phyloP scores from a whole-genome alignment of 2,329 filamentous ascomycete species.

The Apiospora kogelbergensis region DNA sequence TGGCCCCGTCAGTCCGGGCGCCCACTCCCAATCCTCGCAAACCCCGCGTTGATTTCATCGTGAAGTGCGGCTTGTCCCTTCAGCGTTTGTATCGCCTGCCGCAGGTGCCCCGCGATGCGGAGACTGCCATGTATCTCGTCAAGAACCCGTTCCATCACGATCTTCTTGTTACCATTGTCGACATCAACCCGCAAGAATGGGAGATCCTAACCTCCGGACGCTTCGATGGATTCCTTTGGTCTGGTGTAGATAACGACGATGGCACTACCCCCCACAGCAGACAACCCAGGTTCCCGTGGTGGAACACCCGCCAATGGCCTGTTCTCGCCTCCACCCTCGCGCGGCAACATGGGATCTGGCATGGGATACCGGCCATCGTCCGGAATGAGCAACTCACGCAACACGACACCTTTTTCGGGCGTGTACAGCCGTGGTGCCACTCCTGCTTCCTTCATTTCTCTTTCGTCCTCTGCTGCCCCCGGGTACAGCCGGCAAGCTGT shows the following conservation, averaged over 20 bases:
- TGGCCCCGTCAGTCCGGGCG: slow-evolving; percentile 59
- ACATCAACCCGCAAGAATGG: slow-evolving; percentile 92
- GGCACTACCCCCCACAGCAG: slow-evolving; percentile 36
- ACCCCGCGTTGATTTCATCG: slow-evolving; percentile 69
- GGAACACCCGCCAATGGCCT: slow-evolving; percentile 54
- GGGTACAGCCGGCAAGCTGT: slow-evolving; percentile 59
- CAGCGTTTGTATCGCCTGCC: slow-evolving; percentile 81
- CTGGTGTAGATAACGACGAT: slow-evolving; percentile 72
- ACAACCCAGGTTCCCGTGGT: slow-evolving; percentile 47
- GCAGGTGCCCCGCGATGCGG: slow-evolving; percentile 76
- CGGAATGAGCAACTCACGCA: slow-evolving; percentile 42
- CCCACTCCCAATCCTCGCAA: slow-evolving; percentile 65
- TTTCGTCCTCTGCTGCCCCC: slow-evolving; percentile 39
- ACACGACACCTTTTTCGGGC: slow-evolving; percentile 48
- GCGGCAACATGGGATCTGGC: slow-evolving; percentile 41
- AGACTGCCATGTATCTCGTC: slow-evolving; percentile 82
- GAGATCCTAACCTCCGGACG: slow-evolving; percentile 91
- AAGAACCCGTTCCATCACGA: slow-evolving; percentile 82
- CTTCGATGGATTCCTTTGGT: slow-evolving; percentile 95
- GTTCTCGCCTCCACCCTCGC: slow-evolving; percentile 40
- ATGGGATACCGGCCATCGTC: slow-evolving; percentile 41
- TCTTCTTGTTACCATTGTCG: slow-evolving; percentile 80
- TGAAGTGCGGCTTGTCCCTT: slow-evolving; percentile 74
- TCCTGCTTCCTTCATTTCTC: slow-evolving; percentile 47
- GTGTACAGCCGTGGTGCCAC: slow-evolving; percentile 56